Conservation (phyloP, 1,139 yeast species). For the Yamadazyma jaroonii region DNA sequence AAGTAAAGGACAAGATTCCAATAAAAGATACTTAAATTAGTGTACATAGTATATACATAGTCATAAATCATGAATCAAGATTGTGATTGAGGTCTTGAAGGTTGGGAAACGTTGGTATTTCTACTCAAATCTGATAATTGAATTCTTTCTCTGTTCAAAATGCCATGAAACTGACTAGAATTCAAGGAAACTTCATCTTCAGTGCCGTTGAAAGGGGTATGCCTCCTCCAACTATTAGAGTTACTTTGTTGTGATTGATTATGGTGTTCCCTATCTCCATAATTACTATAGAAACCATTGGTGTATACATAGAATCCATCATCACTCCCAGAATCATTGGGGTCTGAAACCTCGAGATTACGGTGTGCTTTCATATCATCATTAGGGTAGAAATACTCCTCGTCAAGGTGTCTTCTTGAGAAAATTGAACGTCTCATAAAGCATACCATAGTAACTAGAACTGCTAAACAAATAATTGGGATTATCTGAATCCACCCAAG, state of each 20-base stretch:
- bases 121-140: conserved; percentile 10
- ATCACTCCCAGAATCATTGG: conserved; percentile 36
- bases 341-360: conserved; percentile 16
- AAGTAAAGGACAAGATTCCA: background rate
- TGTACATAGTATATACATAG: conserved; percentile 5
- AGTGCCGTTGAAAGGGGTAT: conserved; percentile 17
- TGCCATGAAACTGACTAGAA: conserved; percentile 14
- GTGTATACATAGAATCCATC: conserved; percentile 47
- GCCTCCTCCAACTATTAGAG: conserved; percentile 21
- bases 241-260: conserved; percentile 15
- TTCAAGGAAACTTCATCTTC: conserved; percentile 18
- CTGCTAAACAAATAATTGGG: conserved; percentile 36
- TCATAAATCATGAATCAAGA: conserved; percentile 1
- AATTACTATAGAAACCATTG: conserved; percentile 36
- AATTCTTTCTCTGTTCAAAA: conserved; percentile 10
- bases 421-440: conserved; percentile 39
- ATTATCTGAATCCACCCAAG: conserved; percentile 46
- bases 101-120: conserved; percentile 2
- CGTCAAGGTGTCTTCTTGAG: conserved; percentile 37
- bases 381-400: conserved; percentile 25
- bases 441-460: conserved; percentile 37
- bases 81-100: background rate
- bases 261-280: conserved; percentile 15
- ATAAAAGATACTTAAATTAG: conserved; percentile 5
- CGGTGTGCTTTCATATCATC: conserved; percentile 37